Percentiles rank a stretch among this genome's conserved stretches.
Evolutionary conservation across 83 land plant genomes (phyloP).

Genomic region (Picea abies): DNA sequence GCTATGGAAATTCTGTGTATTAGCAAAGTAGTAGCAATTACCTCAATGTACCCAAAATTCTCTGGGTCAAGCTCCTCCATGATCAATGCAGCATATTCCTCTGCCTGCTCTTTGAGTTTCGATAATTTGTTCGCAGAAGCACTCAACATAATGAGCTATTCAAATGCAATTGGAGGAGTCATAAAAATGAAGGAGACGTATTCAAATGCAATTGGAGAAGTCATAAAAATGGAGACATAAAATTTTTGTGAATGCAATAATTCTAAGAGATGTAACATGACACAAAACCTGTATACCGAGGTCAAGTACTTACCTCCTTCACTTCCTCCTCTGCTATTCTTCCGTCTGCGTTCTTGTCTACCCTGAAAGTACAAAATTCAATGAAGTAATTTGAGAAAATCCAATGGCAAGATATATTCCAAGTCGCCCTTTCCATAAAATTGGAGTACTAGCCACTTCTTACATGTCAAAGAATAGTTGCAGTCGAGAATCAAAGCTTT

Average conservation of each 20-base stretch:
- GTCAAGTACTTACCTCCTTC: constrained; percentile 45
- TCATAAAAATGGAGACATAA: not conserved
- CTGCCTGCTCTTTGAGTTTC: constrained; percentile 82
- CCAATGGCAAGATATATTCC: not conserved
- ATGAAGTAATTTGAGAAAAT: not conserved
- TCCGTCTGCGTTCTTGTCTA: constrained; percentile 85
- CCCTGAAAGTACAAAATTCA: constrained; percentile 37
- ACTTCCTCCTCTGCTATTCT: constrained; percentile 76
- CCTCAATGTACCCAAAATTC: constrained; percentile 84
- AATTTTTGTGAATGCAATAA: no score
- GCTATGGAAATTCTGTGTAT: no score
- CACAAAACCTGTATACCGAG: no score
- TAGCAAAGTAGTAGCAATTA: not conserved
- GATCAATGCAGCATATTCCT: constrained; percentile 83
- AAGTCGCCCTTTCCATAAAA: not conserved
- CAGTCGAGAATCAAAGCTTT: constrained; percentile 63
- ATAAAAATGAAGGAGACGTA: constrained; percentile 1
- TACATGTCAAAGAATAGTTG: constrained; percentile 82
- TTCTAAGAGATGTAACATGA: no score
- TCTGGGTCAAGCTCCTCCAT: constrained; percentile 91
- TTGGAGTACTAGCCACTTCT: constrained; percentile 1
- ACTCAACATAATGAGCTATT: constrained; percentile 76
- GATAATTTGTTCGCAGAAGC: constrained; percentile 83
- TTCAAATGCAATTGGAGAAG: not conserved
- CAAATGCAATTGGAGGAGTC: not conserved